phyloP scores from a whole-genome alignment of 495 filamentous ascomycete genomes.

The Lepidopterella palustris region DNA sequence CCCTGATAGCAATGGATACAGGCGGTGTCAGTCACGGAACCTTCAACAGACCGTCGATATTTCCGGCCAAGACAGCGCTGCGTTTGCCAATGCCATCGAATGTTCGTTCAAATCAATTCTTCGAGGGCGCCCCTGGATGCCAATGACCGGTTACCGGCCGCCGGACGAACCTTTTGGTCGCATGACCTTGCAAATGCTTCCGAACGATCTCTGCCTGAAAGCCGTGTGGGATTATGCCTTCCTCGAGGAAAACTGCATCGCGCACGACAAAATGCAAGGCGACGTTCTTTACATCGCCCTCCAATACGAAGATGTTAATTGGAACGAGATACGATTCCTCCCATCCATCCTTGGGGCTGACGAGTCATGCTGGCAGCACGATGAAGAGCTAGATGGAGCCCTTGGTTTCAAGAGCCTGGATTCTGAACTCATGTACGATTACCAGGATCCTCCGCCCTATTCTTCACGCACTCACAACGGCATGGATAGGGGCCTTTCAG shows the following conservation, averaged over 20 bases:
- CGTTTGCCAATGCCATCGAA: slow-evolving; percentile 27
- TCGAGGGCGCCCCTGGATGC: slow-evolving; percentile 30
- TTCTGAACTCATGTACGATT: slow-evolving; percentile 31
- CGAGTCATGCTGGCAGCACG: slow-evolving; percentile 29
- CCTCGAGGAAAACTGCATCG: slow-evolving; percentile 32
- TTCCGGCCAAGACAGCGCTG: slow-evolving; percentile 22
- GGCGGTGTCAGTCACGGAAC: slow-evolving; percentile 28
- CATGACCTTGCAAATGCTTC: slow-evolving; percentile 22
- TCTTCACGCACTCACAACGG: slow-evolving; percentile 27
- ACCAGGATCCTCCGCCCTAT: slow-evolving; percentile 31
- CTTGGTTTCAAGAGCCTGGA: slow-evolving; percentile 27
- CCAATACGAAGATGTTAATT: slow-evolving; percentile 27
- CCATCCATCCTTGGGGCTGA: slow-evolving; percentile 21
- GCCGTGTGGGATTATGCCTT: slow-evolving; percentile 32
- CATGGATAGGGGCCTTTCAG: slow-evolving; percentile 21
- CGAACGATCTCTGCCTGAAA: slow-evolving; percentile 18
- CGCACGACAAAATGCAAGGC: slow-evolving; percentile 31
- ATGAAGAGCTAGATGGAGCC: slow-evolving; percentile 27
- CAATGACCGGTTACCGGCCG: slow-evolving; percentile 23
- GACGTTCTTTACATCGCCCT: slow-evolving; percentile 31
- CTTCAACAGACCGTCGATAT: slow-evolving; percentile 28
- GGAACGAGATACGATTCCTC: slow-evolving; percentile 28
- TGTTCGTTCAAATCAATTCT: slow-evolving; percentile 25
- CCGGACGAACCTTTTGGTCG: slow-evolving; percentile 23
- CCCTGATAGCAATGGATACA: slow-evolving; percentile 26